Evolutionary conservation across 306 rosid species (phyloP), one percentile per base, ranked within the genome.

Genomic region (Quercus bicolor): DNA sequence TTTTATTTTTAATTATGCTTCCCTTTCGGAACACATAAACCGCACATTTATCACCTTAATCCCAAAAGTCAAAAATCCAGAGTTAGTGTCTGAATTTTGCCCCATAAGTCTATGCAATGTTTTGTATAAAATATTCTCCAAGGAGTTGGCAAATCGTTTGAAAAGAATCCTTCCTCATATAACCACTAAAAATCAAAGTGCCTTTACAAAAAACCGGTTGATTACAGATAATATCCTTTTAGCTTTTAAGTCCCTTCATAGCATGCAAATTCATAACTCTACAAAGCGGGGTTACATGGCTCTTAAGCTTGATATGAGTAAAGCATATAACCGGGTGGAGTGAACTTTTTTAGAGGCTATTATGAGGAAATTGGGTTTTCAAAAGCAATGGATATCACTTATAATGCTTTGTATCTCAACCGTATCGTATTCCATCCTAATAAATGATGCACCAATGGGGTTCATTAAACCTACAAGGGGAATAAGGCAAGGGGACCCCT

Each of bases 21-120:
- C 40, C 40, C 8, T 34, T 5, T 2, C 1, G 4, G 0, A 51
- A 2, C 16, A 51, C 1, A 0, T 51, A 15, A 51, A 51, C 5
- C 16, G 1, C 4, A 13, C 55, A 1, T 51, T 11, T 11, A 51
- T 51, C 5, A 15, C 55, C 1, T 15, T 51, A 13, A 52, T 52
- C 55, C 55, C 19, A 1, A 52, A 52, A 52, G 18, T 3, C 1
- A 11, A 11, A 52, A 13, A 10, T 3, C 55, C 19, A 0, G 5
- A 3, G 4, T 52, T 13, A 3, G 16, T 14, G 0, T 52, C 5
- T 1, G 0, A 52, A 2, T 52, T 12, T 13, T 0, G 55, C 1
- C 55, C 0, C 1, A 52, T 52, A 2, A 52, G 55, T 5, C 19
- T 3, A 2, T 52, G 55, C 18, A 52, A 51, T 11, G 55, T 51